Evolutionary conservation across 768 basidiomycete genomes (phyloP), one percentile per base, ranked within the genome.

Genomic region (Amanita jacksonii): DNA sequence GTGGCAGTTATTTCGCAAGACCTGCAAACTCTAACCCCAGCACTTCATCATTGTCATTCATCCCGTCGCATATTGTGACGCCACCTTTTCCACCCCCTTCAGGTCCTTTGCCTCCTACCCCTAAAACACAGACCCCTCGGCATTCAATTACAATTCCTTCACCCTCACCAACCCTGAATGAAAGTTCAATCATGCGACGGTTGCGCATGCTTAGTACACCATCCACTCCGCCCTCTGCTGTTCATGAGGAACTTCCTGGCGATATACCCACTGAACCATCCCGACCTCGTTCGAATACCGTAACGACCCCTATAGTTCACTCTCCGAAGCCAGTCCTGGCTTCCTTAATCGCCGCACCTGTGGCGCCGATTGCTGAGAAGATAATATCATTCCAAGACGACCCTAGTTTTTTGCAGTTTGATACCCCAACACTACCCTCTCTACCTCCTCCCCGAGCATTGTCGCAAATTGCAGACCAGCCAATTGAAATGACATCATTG

Each of bases 171-270:
- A 30, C 48, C 47, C 53, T 63, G 22, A 63, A 67, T 5, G 60
- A 65, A 35, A 51, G 69, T 2, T 76, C 78, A 8, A 52, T 85
- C 51, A 76, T 71, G 52, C 76, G 76, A 49, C 80, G 85, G 25
- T 53, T 85, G 43, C 78, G 85, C 40, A 77, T 81, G 39, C 70
- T 78, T 40, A 85, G 81, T 54, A 69, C 79, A 3, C 80, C 80
- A 18, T 61, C 77, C 8, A 38, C 58, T 23, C 48, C 62, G 8
- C 49, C 63, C 3, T 45, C 58, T 8, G 23, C 51, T 58, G 9
- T 50, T 57, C 12, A 49, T 51, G 25, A 49, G 51, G 15, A 56
- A 28, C 20, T 36, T 20, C 25, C 40, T 43, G 42, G 8, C 8
- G 24, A 36, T 38, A 38, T 38, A 22, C 18, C 28, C n/a, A 12